phyloP scores from a whole-genome alignment of 139 green algal genomes.

The Chara braunii region DNA sequence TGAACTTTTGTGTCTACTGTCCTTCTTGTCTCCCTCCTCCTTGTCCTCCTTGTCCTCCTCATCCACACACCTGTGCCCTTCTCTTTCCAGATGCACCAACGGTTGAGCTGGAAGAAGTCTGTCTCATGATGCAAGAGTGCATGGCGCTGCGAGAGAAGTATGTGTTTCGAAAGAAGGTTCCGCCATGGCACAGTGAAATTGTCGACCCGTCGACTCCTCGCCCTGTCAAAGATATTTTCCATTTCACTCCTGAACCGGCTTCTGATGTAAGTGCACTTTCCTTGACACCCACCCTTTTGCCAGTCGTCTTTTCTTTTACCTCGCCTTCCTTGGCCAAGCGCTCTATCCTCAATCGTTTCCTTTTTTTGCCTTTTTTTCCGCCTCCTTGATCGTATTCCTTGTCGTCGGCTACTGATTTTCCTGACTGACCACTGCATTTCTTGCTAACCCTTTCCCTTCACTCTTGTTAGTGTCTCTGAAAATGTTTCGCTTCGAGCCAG shows the following conservation, averaged over 20 bases:
- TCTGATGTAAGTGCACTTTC: constrained; percentile 17
- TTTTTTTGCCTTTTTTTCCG: background rate
- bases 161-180: constrained; percentile 61
- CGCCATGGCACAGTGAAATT: constrained; percentile 20
- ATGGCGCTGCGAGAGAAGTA: constrained; percentile 76
- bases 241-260: constrained; percentile 3
- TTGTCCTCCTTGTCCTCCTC: too few relatives aligned
- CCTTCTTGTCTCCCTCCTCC: too few relatives aligned
- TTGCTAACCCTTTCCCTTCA: too few relatives aligned
- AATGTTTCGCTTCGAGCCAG: too few relatives aligned
- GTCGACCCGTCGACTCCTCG: background rate
- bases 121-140: constrained; percentile 72
- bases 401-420: background rate
- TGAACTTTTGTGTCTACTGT: too few relatives aligned
- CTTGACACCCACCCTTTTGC: background rate
- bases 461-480: too few relatives aligned
- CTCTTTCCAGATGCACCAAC: background rate
- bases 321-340: background rate
- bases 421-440: too few relatives aligned
- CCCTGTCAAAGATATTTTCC: constrained; percentile 35
- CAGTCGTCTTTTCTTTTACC: background rate
- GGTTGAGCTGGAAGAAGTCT: constrained; percentile 72
- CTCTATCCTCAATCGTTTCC: constrained; percentile 3
- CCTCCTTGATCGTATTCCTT: background rate
- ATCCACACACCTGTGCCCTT: too few relatives aligned